Conservation (phyloP, 2,329 filamentous ascomycete genomes). For the Metarhizium rileyi region DNA sequence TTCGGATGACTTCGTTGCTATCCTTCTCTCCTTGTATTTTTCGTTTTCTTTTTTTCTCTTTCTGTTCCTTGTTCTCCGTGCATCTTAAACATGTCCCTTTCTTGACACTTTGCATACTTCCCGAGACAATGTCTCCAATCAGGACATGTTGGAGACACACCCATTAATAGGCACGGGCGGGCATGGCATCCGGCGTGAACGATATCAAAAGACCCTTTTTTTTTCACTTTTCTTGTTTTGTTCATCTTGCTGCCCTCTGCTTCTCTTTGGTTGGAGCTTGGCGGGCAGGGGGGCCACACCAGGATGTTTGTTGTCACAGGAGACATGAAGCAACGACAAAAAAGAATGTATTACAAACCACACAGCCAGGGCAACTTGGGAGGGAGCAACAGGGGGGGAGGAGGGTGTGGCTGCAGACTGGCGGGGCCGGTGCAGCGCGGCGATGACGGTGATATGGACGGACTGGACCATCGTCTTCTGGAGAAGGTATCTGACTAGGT, state of each 20-base stretch:
- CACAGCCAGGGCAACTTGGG: neutral
- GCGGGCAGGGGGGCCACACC: neutral
- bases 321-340: neutral
- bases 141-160: neutral
- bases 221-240: neutral
- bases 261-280: neutral
- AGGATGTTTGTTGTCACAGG: neutral
- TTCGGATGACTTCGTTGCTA: neutral
- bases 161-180: constrained; percentile 1
- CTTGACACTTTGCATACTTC: constrained; percentile 3
- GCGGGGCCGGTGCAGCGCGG: neutral
- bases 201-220: neutral
- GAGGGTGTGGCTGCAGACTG: neutral
- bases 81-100: constrained; percentile 3
- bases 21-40: neutral
- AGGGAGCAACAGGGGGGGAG: neutral
- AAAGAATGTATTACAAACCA: neutral
- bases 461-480: neutral
- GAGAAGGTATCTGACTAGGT: neutral
- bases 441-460: neutral
- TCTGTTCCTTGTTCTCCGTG: constrained; percentile 5
- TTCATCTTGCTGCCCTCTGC: neutral
- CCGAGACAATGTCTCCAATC: neutral
- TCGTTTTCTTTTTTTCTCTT: neutral
- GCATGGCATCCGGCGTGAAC: neutral